Evolutionary conservation across 2,329 filamentous ascomycete species (phyloP).

Genomic region (Piedraia hortae): DNA sequence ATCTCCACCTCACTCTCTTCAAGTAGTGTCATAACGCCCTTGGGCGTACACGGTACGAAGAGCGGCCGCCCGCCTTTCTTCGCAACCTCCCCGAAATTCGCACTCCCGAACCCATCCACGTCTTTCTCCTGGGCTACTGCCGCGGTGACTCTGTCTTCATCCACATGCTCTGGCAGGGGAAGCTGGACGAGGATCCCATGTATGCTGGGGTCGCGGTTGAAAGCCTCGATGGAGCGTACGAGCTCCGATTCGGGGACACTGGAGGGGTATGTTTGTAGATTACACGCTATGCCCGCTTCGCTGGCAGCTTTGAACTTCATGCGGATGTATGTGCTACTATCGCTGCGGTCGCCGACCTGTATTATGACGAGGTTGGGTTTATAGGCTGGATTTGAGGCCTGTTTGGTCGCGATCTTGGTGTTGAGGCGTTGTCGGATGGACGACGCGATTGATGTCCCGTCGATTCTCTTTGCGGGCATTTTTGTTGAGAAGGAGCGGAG

Average conservation of each 20-base stretch:
- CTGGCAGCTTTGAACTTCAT: constrained; percentile 97
- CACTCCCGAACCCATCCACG: constrained; percentile 84
- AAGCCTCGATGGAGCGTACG: constrained; percentile 47
- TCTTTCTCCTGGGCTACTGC: constrained; percentile 84
- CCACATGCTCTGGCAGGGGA: constrained; percentile 66
- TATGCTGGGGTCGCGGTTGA: constrained; percentile 66
- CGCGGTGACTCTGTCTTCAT: constrained; percentile 73
- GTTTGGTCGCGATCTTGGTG: constrained; percentile 52
- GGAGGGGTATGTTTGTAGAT: constrained; percentile 60
- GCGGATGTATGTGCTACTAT: constrained; percentile 86
- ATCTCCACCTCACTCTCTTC: constrained; percentile 60
- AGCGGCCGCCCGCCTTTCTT: constrained; percentile 76
- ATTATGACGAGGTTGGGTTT: constrained; percentile 80
- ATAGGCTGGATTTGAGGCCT: constrained; percentile 63
- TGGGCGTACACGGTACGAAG: constrained; percentile 86
- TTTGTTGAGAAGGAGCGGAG: constrained; percentile 27
- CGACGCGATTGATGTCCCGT: constrained; percentile 87
- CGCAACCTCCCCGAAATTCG: constrained; percentile 87
- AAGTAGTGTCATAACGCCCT: constrained; percentile 85
- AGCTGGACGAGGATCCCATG: constrained; percentile 89
- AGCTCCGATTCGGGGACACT: constrained; percentile 62
- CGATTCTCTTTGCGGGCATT: constrained; percentile 79
- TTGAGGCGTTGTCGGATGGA: constrained; percentile 61
- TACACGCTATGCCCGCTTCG: constrained; percentile 80
- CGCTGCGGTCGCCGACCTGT: constrained; percentile 81